Evolutionary conservation across 2,329 filamentous ascomycete species (phyloP).

Genomic region (Colletotrichum eremochloae): DNA sequence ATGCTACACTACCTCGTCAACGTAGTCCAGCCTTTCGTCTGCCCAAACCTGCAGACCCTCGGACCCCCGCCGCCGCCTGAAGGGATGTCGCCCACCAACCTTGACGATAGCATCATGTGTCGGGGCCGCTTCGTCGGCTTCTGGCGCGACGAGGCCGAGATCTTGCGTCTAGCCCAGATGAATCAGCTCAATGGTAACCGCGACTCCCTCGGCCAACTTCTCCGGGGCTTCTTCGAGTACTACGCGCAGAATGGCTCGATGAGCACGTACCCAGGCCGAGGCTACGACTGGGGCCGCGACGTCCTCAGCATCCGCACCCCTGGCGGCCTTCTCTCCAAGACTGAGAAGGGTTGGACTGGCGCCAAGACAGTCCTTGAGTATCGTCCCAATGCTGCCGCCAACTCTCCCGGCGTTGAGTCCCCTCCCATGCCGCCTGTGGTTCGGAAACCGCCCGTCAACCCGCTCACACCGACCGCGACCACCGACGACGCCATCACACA

Average conservation of each 20-base stretch:
- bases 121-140: conserved; percentile 81
- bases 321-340: conserved; percentile 79
- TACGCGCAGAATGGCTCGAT: conserved; percentile 75
- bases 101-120: conserved; percentile 61
- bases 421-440: conserved; percentile 12
- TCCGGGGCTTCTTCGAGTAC: conserved; percentile 91
- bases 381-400: conserved; percentile 30
- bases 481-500: neutral
- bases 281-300: conserved; percentile 85
- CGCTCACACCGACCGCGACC: conserved; percentile 9
- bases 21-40: conserved; percentile 82
- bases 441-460: conserved; percentile 11
- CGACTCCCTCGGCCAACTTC: conserved; percentile 77
- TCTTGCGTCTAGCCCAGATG: conserved; percentile 69
- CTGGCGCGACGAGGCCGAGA: conserved; percentile 80
- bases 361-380: conserved; percentile 72
- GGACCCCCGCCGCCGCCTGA: conserved; percentile 58
- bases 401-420: conserved; percentile 22
- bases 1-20: conserved; percentile 92
- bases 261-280: conserved; percentile 62
- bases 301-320: conserved; percentile 82
- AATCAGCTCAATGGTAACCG: conserved; percentile 76
- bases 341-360: conserved; percentile 87
- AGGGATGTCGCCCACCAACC: conserved; percentile 45
- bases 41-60: conserved; percentile 82